Evolutionary conservation across 2,329 filamentous ascomycete genomes (phyloP).

Genomic region (Penicillium sp.): DNA sequence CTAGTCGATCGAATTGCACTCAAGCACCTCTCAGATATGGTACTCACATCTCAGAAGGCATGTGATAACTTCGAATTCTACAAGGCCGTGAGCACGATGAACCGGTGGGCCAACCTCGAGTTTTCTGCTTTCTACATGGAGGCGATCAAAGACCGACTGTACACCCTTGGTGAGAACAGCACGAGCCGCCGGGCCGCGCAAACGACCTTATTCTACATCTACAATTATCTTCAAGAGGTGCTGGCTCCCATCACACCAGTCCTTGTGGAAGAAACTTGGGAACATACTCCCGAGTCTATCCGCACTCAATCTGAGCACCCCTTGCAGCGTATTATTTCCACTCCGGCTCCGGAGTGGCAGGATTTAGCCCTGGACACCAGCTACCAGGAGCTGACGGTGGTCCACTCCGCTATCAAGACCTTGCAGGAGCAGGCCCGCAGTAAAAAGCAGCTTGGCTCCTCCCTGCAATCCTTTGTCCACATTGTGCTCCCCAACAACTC

Average conservation of each 20-base stretch:
- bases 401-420: constrained; percentile 68
- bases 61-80: constrained; percentile 78
- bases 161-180: constrained; percentile 72
- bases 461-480: constrained; percentile 71
- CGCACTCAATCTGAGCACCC: constrained; percentile 50
- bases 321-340: constrained; percentile 39
- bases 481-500: constrained; percentile 29
- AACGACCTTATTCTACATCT: constrained; percentile 59
- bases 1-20: constrained; percentile 72
- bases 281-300: constrained; percentile 67
- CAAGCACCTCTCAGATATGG: constrained; percentile 66
- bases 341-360: constrained; percentile 35
- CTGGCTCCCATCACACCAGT: constrained; percentile 77
- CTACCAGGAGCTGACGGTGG: constrained; percentile 44
- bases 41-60: constrained; percentile 61
- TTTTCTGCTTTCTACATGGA: constrained; percentile 94
- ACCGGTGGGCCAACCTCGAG: constrained; percentile 76
- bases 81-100: constrained; percentile 69
- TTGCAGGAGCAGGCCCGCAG: constrained; percentile 70
- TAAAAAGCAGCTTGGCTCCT: constrained; percentile 73
- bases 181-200: constrained; percentile 58
- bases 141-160: constrained; percentile 84
- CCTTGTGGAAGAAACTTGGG: constrained; percentile 86
- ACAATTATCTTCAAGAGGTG: constrained; percentile 72
- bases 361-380: constrained; percentile 50